Base-by-base conservation (phyloP, 108 stramenopile genomes). In the Nitzschia sp. region DNA sequence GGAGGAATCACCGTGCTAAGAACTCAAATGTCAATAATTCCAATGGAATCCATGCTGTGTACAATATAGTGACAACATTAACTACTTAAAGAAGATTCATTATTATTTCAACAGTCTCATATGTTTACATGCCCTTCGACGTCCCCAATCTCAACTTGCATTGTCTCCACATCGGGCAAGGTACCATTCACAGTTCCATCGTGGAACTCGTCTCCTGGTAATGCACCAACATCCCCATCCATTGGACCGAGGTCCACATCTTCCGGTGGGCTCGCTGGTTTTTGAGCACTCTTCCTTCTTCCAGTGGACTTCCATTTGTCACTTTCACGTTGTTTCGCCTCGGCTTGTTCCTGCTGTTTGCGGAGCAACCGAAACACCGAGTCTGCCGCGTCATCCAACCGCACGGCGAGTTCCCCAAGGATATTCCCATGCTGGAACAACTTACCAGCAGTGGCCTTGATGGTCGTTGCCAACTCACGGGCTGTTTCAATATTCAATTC, bases 371-470 rank as follows among this genome's bases (percentile, higher is more conserved):
- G 46, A 51, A 70, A 70, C 15, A 70, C 54, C 2, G 57, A 50
- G 41, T 70, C 69, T 5, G 69, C 11, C 9, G 69, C 69, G 14
- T 70, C 69, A 52, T 70, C 58, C 11, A 70, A 42, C 9, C 50
- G 42, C n/a, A 60, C 57, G 7, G 57, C 69, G 9, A 70, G 39
- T 8, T 70, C 69, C 19, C 69, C 69, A 14, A 70, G 41, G 37
- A 70, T 58, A 46, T 53, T 41, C 10, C 69, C 69, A 44, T 70
- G 53, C 10, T 50, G 38, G 20, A 70, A 70, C 21, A 70, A 0
- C 34, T 70, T 70, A 17, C 53, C 37, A 38, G 69, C 69, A 5
- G 69, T 70, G 7, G 58, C 38, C 41, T 70, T 70, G 50, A 70
- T 70, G 50, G 57, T 51, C 8, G 48, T 37, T 5, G 69, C 69